Base-by-base conservation (phyloP, 176 grass and related monocot genomes). In the Aechmea fasciata region DNA sequence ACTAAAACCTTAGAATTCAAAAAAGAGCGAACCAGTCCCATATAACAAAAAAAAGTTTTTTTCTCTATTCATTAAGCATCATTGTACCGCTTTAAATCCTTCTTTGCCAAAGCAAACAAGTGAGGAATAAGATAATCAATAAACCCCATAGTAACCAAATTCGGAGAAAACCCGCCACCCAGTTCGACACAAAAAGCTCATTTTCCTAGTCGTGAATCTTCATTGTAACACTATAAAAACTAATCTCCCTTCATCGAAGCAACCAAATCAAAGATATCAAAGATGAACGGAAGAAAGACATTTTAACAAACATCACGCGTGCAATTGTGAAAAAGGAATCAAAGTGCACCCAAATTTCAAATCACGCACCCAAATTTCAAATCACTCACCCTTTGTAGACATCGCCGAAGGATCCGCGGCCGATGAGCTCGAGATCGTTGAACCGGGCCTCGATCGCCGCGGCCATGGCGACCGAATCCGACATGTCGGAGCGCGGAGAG, bases 341-440 rank as follows among this genome's bases (percentile, higher is more conserved):
- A 49, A 19, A 79, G 64, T 64, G 29, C 50, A 66, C 29, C 3
- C n/a, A 52, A 70, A 13, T 14, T 70, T 23, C 50, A 12, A 53
- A 70, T 4, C 12, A 22, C 72, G 71, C 51, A 96, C 92, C 92
- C 92, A 52, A 70, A 13, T 14, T 70, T 23, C 50, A 12, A 53
- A 70, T 4, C 12, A 22, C 72, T 73, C 51, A 96, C 92, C 92
- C 92, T 85, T 82, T 96, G 73, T 85, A 96, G 75, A 96, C 92
- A 17, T 96, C 92, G 76, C 92, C 92, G 59, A 96, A 96, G 47
- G 81, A 85, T 19, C 92, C 92, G 9, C 88, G 75, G 18, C 92
- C 92, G 75, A 96, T 96, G 69, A 91, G 92, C 51, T 89, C 88
- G 48, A 87, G 85, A 75, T 70, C 71, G 77, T 73, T 89, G 78